Base-by-base conservation (phyloP, 495 filamentous ascomycete species). In the Hypoxylon perforatum region DNA sequence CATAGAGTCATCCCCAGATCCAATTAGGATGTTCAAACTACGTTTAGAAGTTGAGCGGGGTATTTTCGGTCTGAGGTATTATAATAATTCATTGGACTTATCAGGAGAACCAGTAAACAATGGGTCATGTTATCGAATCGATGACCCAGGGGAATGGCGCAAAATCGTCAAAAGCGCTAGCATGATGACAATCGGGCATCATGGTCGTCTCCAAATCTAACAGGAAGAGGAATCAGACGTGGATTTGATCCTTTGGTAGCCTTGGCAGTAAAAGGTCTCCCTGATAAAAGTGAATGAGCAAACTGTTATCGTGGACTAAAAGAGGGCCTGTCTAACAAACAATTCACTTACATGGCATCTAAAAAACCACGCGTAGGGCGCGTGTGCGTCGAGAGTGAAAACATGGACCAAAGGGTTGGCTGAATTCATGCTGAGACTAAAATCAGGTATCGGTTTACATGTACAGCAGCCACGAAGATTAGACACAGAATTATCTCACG, bases 391-490 rank as follows among this genome's bases (percentile, higher is more conserved):
- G 57, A 22, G 18, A 15, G 18, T n/a, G 45, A 23, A 36, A 15
- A 46, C 23, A 46, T 61, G 15, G 44, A 18, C 17, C 11, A 15
- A 50, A 28, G 44, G 39, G 57, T 57, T 56, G 39, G 52, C 52
- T 17, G 35, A 11, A 17, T 44, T 46, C n/a, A 57, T 67, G 8
- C 53, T 57, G 46, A 61, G 55, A 52, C 46, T 49, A 39, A 39
- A 44, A 38, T 25, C 33, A 56, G 10, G 39, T 57, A 50, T 36
- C 39, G 41, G 23, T 44, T 17, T 47, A 39, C 33, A 22, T 30
- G 52, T 4, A 36, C n/a, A 18, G 5, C 4, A 36, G 25, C 54
- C 41, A 19, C 15, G 3, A 39, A 14, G 36, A 5, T 39, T 14
- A 14, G 11, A 3, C 12, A 9, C 17, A 14, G 41, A 17, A 18